Evolutionary conservation across 139 green algal genomes (phyloP).

Genomic region (Micractinium conductrix): DNA sequence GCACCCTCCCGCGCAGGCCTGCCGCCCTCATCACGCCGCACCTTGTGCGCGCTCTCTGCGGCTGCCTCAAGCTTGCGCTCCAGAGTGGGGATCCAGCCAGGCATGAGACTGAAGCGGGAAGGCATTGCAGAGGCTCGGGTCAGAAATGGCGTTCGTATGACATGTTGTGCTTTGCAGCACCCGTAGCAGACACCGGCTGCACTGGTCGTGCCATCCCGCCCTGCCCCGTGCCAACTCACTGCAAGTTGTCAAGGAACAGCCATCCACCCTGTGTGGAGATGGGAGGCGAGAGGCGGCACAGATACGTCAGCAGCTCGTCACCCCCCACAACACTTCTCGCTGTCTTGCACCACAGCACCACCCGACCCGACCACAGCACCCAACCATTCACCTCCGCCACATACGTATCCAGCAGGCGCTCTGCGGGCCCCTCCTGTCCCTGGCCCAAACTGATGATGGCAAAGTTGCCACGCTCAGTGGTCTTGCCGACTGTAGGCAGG

Average conservation of each 20-base stretch:
- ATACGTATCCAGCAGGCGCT: slow-evolving; percentile 36
- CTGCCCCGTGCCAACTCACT: no score
- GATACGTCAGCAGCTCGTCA: neutral
- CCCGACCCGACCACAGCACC: neutral
- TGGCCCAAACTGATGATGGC: slow-evolving; percentile 83
- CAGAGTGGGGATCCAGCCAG: slow-evolving; percentile 86
- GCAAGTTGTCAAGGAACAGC: slow-evolving; percentile 93
- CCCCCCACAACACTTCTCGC: neutral
- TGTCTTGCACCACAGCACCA: neutral
- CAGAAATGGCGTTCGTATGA: no score
- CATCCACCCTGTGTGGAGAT: slow-evolving; percentile 87
- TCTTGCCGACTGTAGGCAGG: slow-evolving; percentile 64
- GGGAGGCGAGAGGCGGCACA: no score
- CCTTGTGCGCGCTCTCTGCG: slow-evolving; percentile 14
- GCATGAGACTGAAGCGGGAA: no score
- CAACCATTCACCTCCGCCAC: neutral
- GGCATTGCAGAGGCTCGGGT: no score
- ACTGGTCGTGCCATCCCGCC: no score
- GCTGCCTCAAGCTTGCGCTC: slow-evolving; percentile 74
- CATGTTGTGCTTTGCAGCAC: no score
- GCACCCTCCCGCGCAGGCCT: neutral
- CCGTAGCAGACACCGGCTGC: no score
- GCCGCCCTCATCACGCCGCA: neutral
- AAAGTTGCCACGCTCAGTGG: slow-evolving; percentile 75
- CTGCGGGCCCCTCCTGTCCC: slow-evolving; percentile 54